A percentile compares a stretch with the other conserved stretches of the same genome.
These are phyloP conservation scores for Apostasia shenzhenica DNA, from an alignment of 106 monocot species.

Conservation along the genomic window DNA sequence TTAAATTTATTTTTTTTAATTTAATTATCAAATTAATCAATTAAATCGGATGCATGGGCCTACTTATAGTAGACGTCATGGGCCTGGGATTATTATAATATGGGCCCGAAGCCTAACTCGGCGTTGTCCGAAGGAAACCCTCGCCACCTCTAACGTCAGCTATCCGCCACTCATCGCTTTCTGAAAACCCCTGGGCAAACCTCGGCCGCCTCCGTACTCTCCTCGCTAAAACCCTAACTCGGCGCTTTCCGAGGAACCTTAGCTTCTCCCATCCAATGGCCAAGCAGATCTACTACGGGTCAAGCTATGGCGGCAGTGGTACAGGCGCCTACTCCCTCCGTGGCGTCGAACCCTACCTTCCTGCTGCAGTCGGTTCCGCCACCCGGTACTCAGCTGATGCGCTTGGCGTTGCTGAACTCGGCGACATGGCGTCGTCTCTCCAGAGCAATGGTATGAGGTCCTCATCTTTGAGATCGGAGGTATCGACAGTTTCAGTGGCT, in stretches of 20 bases:
- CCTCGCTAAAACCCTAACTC: slow-evolving; percentile 8
- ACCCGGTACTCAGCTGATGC: slow-evolving; percentile 5
- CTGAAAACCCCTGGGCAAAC: neutral
- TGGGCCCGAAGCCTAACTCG: too few species aligned
- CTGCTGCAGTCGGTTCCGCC: neutral
- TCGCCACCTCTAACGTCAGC: neutral
- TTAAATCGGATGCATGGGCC: too few species aligned
- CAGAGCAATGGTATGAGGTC: slow-evolving; percentile 5
- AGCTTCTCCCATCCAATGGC: slow-evolving; percentile 5
- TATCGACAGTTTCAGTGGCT: neutral
- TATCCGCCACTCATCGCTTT: neutral
- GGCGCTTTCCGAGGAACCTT: neutral
- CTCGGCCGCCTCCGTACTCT: neutral
- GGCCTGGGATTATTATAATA: too few species aligned
- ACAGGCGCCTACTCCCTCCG: neutral
- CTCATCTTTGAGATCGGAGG: slow-evolving; percentile 1
- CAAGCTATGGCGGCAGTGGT: neutral
- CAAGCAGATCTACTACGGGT: slow-evolving; percentile 17
- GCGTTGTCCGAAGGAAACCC: neutral
- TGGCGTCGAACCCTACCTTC: slow-evolving; percentile 10
- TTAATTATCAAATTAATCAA: too few species aligned
- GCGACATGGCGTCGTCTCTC: slow-evolving; percentile 6
- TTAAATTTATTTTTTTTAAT: too few species aligned
- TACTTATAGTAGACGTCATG: too few species aligned
- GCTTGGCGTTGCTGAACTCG: slow-evolving; percentile 1